These are phyloP conservation scores for Scytalidium sp. DNA, from an alignment of 2,329 filamentous ascomycete genomes.

Conservation along the genomic window DNA sequence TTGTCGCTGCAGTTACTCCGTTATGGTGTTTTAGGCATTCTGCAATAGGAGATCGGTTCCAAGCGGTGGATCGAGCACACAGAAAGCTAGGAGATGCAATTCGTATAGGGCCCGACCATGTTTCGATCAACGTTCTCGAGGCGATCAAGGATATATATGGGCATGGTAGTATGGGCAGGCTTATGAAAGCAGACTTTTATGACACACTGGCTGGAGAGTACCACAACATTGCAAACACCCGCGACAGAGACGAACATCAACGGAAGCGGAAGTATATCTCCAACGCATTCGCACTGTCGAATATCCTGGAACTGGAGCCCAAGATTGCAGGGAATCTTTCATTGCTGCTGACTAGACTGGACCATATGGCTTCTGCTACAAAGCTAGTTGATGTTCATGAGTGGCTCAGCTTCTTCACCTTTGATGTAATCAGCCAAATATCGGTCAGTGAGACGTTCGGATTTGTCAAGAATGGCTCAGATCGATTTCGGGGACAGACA, in stretches of 20 bases:
- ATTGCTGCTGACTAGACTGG: conserved; percentile 39
- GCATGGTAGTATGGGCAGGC: conserved; percentile 39
- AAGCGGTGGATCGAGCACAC: too few species aligned
- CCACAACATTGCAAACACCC: conserved; percentile 47
- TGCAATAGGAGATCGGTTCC: too few species aligned
- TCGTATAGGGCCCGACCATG: neutral
- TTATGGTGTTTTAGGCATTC: too few species aligned
- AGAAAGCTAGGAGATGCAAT: too few species aligned
- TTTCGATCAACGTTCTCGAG: conserved; percentile 37
- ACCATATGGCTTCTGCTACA: conserved; percentile 34
- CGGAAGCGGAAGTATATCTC: conserved; percentile 48
- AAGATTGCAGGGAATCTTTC: conserved; percentile 48
- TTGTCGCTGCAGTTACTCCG: too few species aligned
- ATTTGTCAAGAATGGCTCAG: neutral
- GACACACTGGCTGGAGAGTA: conserved; percentile 39
- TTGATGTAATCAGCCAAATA: conserved; percentile 33
- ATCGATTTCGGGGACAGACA: too few species aligned
- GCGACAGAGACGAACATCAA: conserved; percentile 48
- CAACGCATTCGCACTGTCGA: conserved; percentile 47
- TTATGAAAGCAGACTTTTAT: conserved; percentile 47
- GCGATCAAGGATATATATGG: conserved; percentile 46
- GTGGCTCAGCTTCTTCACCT: conserved; percentile 50
- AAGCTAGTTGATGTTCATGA: conserved; percentile 43
- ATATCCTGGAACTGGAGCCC: conserved; percentile 49
- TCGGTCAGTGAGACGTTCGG: neutral